Base-by-base conservation (phyloP, 371 early-diverging fungal species). In the Dentiscutata heterogama region DNA sequence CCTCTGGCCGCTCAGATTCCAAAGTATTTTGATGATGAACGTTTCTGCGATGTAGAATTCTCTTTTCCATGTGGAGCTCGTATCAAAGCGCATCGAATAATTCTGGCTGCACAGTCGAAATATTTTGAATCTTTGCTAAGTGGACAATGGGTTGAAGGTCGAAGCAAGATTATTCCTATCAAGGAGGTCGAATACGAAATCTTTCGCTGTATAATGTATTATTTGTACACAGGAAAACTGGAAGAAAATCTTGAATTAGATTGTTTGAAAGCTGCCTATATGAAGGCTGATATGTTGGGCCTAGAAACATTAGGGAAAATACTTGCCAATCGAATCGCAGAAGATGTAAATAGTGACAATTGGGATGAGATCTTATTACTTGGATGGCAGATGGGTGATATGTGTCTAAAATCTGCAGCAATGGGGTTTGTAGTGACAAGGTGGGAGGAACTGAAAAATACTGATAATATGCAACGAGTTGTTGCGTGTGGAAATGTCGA, bases 221-320 rank as follows among this genome's bases (percentile, higher is more conserved):
- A 77, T 77, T 39, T 77, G 14, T 77, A 77, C 22, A 77, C 77
- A 22, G 63, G 77, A 22, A 77, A 77, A 51, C 46, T 77, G 22
- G 63, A 77, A 61, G 77, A 77, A 18, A 77, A 77, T 58, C 63
- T 77, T n/a, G 50, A 63, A 61, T 61, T 77, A 25, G 77, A 77
- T 39, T 22, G 13, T 20, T 22, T 77, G 13, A 77, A 77, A 61
- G 42, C 42, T 31, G 77, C 63, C 3, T 77, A 77, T 25, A 61
- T 77, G 63, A 58, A 77, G 25, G 77, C 77, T 61, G 77, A 77
- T 61, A 77, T 77, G 77, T 61, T 77, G 11, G 60, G 77, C 22
- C 61, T 77, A 77, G 77, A 77, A 63, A 31, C 42, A 10, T 77
- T 77, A 18, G 63, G 61, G 18, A 77, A 77, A 22, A 25, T 63